Evolutionary conservation across 1,284 basidiomycete species (phyloP).

Genomic region (Rhodotorula sp.): DNA sequence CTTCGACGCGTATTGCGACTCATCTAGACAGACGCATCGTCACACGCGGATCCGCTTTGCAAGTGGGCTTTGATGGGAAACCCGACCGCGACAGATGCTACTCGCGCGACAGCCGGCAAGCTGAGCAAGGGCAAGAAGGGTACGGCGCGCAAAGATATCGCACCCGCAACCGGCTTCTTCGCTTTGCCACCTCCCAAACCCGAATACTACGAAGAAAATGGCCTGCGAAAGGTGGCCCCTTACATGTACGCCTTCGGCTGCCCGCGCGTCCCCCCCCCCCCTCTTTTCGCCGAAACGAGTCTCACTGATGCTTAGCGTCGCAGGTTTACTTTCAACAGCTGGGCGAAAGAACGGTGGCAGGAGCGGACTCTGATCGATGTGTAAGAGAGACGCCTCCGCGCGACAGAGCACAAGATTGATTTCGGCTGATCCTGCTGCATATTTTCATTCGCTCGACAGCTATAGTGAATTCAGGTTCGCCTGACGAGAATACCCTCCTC

Average conservation of each 20-base stretch:
- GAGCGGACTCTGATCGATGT: slow-evolving; percentile 66
- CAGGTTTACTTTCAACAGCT: slow-evolving; percentile 68
- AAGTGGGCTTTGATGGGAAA: slow-evolving; percentile 5
- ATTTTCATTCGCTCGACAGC: slow-evolving; percentile 15
- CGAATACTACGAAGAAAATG: slow-evolving; percentile 40
- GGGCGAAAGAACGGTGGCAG: slow-evolving; percentile 87
- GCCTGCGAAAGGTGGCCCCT: slow-evolving; percentile 51
- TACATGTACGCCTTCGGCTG: slow-evolving; percentile 44
- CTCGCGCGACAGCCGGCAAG: neutral
- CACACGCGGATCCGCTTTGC: no score
- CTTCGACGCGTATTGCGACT: no score
- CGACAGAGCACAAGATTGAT: no score
- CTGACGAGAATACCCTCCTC: slow-evolving; percentile 15
- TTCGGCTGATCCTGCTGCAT: no score
- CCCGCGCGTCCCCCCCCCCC: neutral
- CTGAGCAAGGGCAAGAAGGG: slow-evolving; percentile 17
- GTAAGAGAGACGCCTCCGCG: slow-evolving; percentile 18
- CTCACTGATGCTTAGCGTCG: slow-evolving; percentile 22
- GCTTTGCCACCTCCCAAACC: slow-evolving; percentile 30
- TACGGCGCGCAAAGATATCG: slow-evolving; percentile 21
- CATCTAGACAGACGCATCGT: no score
- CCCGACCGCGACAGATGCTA: neutral
- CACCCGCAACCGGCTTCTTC: slow-evolving; percentile 24
- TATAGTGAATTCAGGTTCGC: slow-evolving; percentile 45
- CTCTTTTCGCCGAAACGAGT: rapidly evolving